Evolutionary conservation across 805 yeast genomes (phyloP).

Genomic region (Zygosaccharomyces kombuchaensis): DNA sequence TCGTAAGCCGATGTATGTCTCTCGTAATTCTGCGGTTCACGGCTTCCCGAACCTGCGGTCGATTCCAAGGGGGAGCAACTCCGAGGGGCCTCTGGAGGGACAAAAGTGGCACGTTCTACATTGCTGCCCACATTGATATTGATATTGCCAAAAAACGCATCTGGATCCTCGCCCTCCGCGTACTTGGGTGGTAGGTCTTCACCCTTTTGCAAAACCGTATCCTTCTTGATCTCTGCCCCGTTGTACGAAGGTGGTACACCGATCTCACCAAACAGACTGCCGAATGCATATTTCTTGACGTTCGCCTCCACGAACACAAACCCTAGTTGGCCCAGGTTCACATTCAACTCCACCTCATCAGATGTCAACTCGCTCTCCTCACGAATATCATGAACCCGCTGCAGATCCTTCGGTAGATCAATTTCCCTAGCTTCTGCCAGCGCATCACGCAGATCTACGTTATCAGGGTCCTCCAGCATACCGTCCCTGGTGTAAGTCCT

Average conservation of each 20-base stretch:
- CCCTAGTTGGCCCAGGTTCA: conserved; percentile 73
- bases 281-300: conserved; percentile 83
- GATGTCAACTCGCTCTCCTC: conserved; percentile 21
- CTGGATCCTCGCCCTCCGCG: conserved; percentile 43
- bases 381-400: conserved; percentile 22
- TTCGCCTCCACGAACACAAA: conserved; percentile 79
- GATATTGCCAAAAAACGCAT: conserved; percentile 43
- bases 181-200: conserved; percentile 70
- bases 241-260: conserved; percentile 44
- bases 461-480: conserved; percentile 35
- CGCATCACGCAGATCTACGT: conserved; percentile 26
- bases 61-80: neutral
- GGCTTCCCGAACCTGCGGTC: neutral
- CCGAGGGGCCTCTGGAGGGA: neutral
- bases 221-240: conserved; percentile 40
- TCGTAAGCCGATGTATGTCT: conserved; percentile 35
- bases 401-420: conserved; percentile 23
- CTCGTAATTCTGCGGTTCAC: conserved; percentile 25
- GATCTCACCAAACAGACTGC: conserved; percentile 38
- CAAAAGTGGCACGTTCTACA: conserved; percentile 1
- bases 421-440: conserved; percentile 25
- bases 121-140: conserved; percentile 10
- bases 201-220: conserved; percentile 62
- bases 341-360: conserved; percentile 44
- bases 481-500: conserved; percentile 37